Conservation (phyloP, 106 monocot genomes). For the Posidonia australis region DNA sequence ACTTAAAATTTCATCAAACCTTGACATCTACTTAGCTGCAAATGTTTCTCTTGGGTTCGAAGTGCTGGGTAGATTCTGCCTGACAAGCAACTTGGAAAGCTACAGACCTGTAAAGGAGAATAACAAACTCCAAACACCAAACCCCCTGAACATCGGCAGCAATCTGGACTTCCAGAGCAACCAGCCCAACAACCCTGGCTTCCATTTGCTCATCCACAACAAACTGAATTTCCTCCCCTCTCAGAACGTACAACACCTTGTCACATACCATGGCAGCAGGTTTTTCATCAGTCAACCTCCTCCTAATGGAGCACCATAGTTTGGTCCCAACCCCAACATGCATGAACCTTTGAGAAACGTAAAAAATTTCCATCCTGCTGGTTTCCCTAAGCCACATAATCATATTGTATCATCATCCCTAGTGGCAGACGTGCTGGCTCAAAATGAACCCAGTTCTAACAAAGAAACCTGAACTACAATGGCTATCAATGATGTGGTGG, state of each 20-base stretch:
- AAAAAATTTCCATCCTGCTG: conserved; percentile 17
- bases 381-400: conserved; percentile 35
- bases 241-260: conserved; percentile 7
- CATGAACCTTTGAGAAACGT: conserved; percentile 30
- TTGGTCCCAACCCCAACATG: conserved; percentile 22
- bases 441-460: conserved; percentile 19
- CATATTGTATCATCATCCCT: conserved; percentile 48
- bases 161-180: not conserved
- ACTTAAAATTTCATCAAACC: not conserved
- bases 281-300: conserved; percentile 26
- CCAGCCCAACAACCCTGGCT: conserved; percentile 2
- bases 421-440: conserved; percentile 42
- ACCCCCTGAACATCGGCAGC: not conserved
- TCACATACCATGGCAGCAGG: conserved; percentile 28
- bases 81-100: conserved; percentile 14
- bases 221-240: not conserved
- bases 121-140: not conserved
- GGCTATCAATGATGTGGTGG: conserved; percentile 51
- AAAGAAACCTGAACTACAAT: conserved; percentile 23
- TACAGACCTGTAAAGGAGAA: conserved; percentile 2
- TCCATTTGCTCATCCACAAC: no score
- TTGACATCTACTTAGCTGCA: not conserved
- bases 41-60: conserved; percentile 9
- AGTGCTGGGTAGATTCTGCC: conserved; percentile 9
- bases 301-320: conserved; percentile 19